phyloP scores from a whole-genome alignment of 352 stramenopile genomes.

The Pythium sp. region DNA sequence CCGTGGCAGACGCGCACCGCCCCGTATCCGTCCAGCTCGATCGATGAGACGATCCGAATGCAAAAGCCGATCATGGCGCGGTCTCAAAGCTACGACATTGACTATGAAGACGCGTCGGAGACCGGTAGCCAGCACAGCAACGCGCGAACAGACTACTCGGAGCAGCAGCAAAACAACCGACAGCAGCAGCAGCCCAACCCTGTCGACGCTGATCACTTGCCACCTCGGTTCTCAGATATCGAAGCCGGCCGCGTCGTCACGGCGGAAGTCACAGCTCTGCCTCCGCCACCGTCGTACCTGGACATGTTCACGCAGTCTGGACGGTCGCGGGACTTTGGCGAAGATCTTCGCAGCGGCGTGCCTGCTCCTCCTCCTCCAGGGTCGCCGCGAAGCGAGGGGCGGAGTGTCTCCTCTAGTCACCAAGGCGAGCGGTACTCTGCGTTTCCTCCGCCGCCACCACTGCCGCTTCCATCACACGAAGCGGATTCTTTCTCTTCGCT shows the following conservation, averaged over 20 bases:
- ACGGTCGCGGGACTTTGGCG: constrained; percentile 13
- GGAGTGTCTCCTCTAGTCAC: constrained; percentile 20
- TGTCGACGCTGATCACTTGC: constrained; percentile 8
- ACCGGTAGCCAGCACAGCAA: constrained; percentile 18
- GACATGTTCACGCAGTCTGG: constrained; percentile 40
- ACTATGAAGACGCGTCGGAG: constrained; percentile 16
- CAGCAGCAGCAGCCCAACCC: neutral
- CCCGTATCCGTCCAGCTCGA: constrained; percentile 8
- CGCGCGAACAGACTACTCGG: neutral
- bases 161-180: neutral
- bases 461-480: neutral
- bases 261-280: constrained; percentile 22
- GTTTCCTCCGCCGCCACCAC: constrained; percentile 7
- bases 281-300: constrained; percentile 35
- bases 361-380: constrained; percentile 4
- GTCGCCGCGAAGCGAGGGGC: constrained; percentile 22
- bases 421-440: neutral
- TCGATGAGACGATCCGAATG: constrained; percentile 14
- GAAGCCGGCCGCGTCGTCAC: constrained; percentile 30
- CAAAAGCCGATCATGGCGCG: constrained; percentile 19
- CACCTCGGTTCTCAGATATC: constrained; percentile 40
- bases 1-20: constrained; percentile 20
- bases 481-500: constrained; percentile 14
- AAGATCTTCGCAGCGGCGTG: neutral
- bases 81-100: constrained; percentile 25